Evolutionary conservation across 1,284 basidiomycete species (phyloP).

Genomic region (Marasmius fiardii): DNA sequence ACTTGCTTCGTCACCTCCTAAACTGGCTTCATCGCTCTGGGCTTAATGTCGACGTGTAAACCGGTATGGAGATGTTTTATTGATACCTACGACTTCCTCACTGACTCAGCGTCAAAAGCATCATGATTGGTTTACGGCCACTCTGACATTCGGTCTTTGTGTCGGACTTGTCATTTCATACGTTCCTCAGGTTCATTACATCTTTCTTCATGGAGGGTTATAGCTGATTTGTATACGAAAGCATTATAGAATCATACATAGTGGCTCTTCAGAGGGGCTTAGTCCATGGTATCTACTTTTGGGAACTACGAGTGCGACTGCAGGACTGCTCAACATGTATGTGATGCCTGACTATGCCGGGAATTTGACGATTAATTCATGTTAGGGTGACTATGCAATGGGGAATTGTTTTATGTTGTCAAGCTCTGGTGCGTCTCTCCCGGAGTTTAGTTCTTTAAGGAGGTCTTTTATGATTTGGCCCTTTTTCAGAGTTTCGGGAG

Average conservation of each 20-base stretch:
- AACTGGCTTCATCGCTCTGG: neutral
- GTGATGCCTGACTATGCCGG: slow-evolving; percentile 19
- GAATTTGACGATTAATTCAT: slow-evolving; percentile 10
- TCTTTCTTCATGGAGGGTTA: slow-evolving; percentile 5
- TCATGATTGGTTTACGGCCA: slow-evolving; percentile 73
- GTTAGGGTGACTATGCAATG: slow-evolving; percentile 85
- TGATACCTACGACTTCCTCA: neutral
- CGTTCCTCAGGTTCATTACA: slow-evolving; percentile 71
- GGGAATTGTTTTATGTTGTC: slow-evolving; percentile 82
- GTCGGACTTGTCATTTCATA: slow-evolving; percentile 85
- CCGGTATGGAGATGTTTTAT: neutral
- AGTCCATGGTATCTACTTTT: slow-evolving; percentile 93
- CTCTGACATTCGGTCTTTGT: slow-evolving; percentile 76
- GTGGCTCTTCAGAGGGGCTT: slow-evolving; percentile 82
- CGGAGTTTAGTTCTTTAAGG: neutral
- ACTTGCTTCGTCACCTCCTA: neutral
- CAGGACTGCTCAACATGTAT: slow-evolving; percentile 81
- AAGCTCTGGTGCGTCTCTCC: slow-evolving; percentile 55
- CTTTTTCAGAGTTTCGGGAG: slow-evolving; percentile 56
- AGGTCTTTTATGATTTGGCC: neutral
- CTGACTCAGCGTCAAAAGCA: slow-evolving; percentile 36
- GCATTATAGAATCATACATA: slow-evolving; percentile 73
- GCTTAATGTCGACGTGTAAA: neutral
- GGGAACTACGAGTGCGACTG: slow-evolving; percentile 82
- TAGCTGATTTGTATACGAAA: slow-evolving; percentile 24